A percentile compares a stretch with the other conserved stretches of the same genome.
phyloP scores from a whole-genome alignment of 129 eudicot genomes.

The Erigeron canadensis region DNA sequence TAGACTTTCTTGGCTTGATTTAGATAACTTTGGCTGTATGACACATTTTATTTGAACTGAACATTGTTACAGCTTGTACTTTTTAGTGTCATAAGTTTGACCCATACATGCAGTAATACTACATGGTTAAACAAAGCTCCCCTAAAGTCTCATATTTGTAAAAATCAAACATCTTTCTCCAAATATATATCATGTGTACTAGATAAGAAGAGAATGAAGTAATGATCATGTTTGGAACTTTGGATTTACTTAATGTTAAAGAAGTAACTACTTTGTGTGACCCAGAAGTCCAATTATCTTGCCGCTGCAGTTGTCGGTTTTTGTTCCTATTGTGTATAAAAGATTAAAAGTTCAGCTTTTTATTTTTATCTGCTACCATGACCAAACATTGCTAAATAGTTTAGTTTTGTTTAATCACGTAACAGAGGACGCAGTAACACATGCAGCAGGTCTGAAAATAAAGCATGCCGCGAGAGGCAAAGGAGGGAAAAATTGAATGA shows the following conservation, averaged over 20 bases:
- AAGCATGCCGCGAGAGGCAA: constrained; percentile 89
- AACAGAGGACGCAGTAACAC: constrained; percentile 63
- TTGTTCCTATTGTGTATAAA: neutral
- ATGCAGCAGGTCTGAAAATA: constrained; percentile 52
- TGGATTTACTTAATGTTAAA: neutral
- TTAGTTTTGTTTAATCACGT: constrained; percentile 18
- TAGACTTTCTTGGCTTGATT: neutral
- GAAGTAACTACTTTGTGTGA: neutral
- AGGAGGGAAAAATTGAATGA: constrained; percentile 83
- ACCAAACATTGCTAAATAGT: neutral
- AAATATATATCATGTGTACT: neutral
- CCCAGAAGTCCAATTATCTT: neutral
- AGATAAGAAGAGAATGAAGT: neutral
- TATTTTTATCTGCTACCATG: neutral
- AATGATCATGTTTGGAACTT: neutral
- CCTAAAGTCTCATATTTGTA: neutral
- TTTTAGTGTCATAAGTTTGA: neutral
- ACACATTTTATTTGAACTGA: neutral
- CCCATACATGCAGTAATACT: neutral
- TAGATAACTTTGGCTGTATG: neutral
- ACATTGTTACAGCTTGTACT: neutral
- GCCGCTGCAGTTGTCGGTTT: neutral
- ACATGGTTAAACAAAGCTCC: neutral
- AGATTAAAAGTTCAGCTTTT: neutral
- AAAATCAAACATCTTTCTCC: neutral